Base-by-base conservation (phyloP, 2,329 filamentous ascomycete genomes). In the Botrytis byssoidea region DNA sequence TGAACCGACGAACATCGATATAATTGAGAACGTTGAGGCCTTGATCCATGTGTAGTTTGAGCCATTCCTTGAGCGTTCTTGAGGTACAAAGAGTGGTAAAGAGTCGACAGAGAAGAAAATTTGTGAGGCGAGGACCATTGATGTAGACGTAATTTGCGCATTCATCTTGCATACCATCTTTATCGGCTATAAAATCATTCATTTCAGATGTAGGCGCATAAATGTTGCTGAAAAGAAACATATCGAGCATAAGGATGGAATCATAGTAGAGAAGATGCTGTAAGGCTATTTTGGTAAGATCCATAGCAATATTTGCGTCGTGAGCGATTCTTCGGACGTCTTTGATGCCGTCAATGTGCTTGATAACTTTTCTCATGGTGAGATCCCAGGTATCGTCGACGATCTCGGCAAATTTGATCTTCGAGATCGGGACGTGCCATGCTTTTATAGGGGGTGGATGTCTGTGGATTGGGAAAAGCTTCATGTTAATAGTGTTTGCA, bases 401-500 rank as follows among this genome's bases (percentile, higher is more conserved):
- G 80, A 93, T 84, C 81, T 89, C 86, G 76, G 84, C 81, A 75
- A 91, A 88, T 77, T 90, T 90, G 80, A 89, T 89, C 82, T 91
- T 91, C 78, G 86, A 86, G 35, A 99, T 89, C 6, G 96, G 96
- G 3, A 99, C 96, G 80, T 98, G 94, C 91, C 93, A 97, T 65
- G 92, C 89, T 79, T 92, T 91, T 72, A 98, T 91, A 4, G 90
- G 87, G 0, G 93, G 90, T 2, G 95, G 95, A 25, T 90, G 89
- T 1, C 90, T 86, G 79, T 95, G 92, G 65, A 93, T 90, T 0
- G 94, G 94, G 82, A 98, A 98, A 68, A 98, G 89, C 83, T 98
- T 98, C 87, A 98, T 93, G 83, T 98, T 97, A 83, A 98, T 91
- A 0, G 94, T 97, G 82, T 97, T 98, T 75, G 94, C 91, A 77